Evolutionary conservation across 176 grass and related monocot species (phyloP).

Genomic region (Cymbopogon citratus): DNA sequence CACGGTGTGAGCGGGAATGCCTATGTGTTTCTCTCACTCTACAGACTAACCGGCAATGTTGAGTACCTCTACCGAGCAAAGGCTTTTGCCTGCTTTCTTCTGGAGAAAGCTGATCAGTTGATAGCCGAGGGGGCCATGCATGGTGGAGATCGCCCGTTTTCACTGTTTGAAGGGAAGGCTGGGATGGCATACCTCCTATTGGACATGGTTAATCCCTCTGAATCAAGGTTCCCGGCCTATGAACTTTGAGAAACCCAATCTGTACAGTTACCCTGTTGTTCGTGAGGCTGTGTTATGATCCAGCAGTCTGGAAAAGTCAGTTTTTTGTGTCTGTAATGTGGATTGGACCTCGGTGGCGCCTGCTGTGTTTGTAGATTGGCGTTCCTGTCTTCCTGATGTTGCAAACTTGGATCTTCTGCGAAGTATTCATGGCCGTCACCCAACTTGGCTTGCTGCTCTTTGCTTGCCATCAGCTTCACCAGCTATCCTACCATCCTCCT

Average conservation of each 20-base stretch:
- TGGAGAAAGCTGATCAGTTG: slow-evolving; percentile 53
- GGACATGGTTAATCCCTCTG: slow-evolving; percentile 59
- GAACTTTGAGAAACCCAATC: slow-evolving; percentile 46
- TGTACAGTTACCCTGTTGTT: no score
- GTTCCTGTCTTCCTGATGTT: background rate
- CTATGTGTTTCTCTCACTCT: slow-evolving; percentile 70
- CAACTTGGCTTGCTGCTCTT: no score
- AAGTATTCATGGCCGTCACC: background rate
- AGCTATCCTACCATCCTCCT: no score
- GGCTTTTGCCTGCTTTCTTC: slow-evolving; percentile 78
- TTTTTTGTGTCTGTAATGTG: background rate
- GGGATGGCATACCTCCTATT: slow-evolving; percentile 82
- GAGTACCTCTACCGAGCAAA: slow-evolving; percentile 78
- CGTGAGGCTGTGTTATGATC: background rate
- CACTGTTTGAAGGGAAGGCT: slow-evolving; percentile 85
- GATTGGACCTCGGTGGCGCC: background rate
- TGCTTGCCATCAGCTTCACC: no score
- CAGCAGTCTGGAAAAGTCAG: background rate
- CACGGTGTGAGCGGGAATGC: slow-evolving; percentile 82
- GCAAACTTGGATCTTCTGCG: background rate
- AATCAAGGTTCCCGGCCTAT: slow-evolving; percentile 68
- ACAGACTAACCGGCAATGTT: slow-evolving; percentile 55
- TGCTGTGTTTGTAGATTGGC: slow-evolving; percentile 19
- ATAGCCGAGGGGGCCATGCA: slow-evolving; percentile 65
- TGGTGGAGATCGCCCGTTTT: slow-evolving; percentile 72